These are phyloP conservation scores for Chalaropsis ovoidea DNA, from an alignment of 2,329 filamentous ascomycete species.

Conservation along the genomic window DNA sequence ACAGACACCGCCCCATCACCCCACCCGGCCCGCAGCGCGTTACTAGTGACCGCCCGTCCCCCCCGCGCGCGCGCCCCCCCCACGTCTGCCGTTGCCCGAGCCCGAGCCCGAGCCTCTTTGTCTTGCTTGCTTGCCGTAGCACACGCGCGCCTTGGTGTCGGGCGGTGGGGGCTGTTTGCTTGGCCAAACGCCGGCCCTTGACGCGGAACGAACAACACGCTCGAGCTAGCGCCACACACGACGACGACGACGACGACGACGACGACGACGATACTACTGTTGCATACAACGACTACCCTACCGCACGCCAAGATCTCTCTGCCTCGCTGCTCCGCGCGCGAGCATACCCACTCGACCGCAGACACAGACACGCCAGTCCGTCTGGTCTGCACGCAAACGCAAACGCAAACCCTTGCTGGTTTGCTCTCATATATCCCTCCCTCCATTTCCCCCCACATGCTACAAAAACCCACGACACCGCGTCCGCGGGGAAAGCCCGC, in stretches of 20 bases:
- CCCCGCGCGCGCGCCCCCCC: not conserved
- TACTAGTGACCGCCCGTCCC: too few relatives aligned
- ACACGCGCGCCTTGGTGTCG: slow-evolving; percentile 4
- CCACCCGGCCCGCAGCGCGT: too few relatives aligned
- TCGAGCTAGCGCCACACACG: not conserved
- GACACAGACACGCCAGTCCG: too few relatives aligned
- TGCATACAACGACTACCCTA: not conserved
- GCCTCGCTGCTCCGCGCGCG: too few relatives aligned
- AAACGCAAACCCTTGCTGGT: not conserved
- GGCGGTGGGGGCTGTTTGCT: slow-evolving; percentile 4
- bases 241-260: not conserved
- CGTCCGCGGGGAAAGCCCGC: slow-evolving; percentile 35
- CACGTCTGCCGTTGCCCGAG: not conserved
- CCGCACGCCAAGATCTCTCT: too few relatives aligned
- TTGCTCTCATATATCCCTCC: not conserved
- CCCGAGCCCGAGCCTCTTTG: too few relatives aligned
- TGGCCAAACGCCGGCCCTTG: not conserved
- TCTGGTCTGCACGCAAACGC: not conserved
- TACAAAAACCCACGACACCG: slow-evolving; percentile 23
- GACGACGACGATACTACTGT: too few relatives aligned
- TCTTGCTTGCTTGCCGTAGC: not conserved
- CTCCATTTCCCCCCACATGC: slow-evolving; percentile 13
- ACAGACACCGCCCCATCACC: too few relatives aligned
- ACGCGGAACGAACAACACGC: not conserved
- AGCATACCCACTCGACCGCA: too few relatives aligned